Evolutionary conservation across 1,284 basidiomycete species (phyloP), one percentile per base, ranked within the genome.

Genomic region (Heterobasidion parviporum): DNA sequence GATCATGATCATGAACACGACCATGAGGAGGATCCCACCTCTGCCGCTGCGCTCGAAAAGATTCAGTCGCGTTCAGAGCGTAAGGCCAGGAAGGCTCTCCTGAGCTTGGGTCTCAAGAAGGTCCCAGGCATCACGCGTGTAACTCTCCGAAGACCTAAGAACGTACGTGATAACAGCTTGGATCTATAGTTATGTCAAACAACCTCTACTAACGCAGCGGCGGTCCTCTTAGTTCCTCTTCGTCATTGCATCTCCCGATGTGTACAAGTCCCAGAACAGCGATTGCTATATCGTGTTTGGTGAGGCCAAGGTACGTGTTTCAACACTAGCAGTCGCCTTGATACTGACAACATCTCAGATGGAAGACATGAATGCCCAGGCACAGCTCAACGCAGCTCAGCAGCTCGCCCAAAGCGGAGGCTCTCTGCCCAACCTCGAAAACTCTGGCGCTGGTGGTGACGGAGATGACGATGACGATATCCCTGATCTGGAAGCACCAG

Each of bases 221-320:
- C 5, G 26, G 26, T 6, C 26, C 26, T 26, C 26, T 26, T 26
- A 93, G 90, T 79, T 94, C 62, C 84, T 99, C 59, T 92, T 98
- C 71, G 95, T 98, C 61, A 84, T 99, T 65, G 83, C 92, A 59
- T 79, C 89, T 58, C 96, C 97, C 54, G 96, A 99, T 64, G 96
- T 99, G 54, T 99, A 93, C 87, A 98, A 98, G 80, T 94, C 94
- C 54, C 86, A 91, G 53, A 92, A 92, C 75, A 94, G 92, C 67
- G 97, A 99, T 74, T 93, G 90, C 74, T 98, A 99, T 82, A 94
- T 99, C 70, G 94, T 99, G 62, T 99, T 98, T 66, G 96, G 96
- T 64, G 96, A 99, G 79, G 94, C 94, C 63, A 97, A 95, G 83
- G 87, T 88, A 55, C 48, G 70, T 43, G 6, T 26, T 49, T 33